These are phyloP conservation scores for Fomitiporia mediterranea DNA, from an alignment of 1,284 basidiomycete species.

Conservation along the genomic window DNA sequence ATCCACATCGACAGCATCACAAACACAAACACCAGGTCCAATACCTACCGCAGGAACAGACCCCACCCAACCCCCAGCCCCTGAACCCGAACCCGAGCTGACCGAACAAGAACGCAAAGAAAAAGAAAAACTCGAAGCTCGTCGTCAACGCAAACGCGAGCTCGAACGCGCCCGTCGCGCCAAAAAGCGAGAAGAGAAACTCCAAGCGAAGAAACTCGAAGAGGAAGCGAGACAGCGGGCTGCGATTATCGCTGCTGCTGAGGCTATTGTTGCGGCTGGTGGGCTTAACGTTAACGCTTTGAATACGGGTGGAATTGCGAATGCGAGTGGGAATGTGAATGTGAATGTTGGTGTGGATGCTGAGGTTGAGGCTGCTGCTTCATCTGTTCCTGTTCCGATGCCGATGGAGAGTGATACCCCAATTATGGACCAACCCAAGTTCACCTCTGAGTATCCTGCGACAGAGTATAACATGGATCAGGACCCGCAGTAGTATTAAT, in stretches of 20 bases:
- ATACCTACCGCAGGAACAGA: not conserved
- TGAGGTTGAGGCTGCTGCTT: not conserved
- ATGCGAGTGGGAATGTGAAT: not conserved
- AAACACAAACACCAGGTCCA: not conserved
- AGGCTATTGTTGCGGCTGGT: too few relatives aligned
- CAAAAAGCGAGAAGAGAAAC: constrained; percentile 33
- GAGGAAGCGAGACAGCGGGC: constrained; percentile 8
- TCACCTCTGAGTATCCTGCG: not conserved
- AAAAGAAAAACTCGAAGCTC: constrained; percentile 37
- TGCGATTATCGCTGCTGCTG: constrained; percentile 1
- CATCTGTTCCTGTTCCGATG: not conserved
- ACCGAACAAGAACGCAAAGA: constrained; percentile 43
- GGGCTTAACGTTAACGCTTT: too few relatives aligned
- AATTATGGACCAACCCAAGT: not conserved
- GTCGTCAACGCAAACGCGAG: constrained; percentile 45
- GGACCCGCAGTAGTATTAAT: not conserved
- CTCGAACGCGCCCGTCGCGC: constrained; percentile 48
- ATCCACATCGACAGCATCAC: not conserved
- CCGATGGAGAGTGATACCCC: not conserved
- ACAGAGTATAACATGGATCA: not conserved
- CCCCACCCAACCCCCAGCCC: not conserved
- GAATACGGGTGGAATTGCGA: not conserved
- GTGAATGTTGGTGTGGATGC: not conserved
- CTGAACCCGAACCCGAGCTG: not conserved
- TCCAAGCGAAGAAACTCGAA: constrained; percentile 1